phyloP scores from a whole-genome alignment of 768 basidiomycete genomes.

The Nevesoporus exiguus region DNA sequence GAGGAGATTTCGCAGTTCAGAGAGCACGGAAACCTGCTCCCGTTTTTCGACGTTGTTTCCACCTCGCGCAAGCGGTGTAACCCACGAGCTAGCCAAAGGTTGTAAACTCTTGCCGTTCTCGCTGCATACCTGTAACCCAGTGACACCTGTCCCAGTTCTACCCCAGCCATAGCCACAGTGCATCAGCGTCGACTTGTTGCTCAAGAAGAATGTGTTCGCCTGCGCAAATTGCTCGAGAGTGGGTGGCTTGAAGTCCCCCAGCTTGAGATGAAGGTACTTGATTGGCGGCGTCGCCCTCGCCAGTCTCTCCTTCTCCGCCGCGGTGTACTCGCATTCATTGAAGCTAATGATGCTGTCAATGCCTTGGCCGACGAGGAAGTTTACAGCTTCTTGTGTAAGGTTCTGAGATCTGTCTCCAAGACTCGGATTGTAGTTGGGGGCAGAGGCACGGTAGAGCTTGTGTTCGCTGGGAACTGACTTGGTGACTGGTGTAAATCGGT shows the following conservation, averaged over 20 bases:
- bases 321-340: conserved; percentile 15
- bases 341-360: conserved; percentile 24
- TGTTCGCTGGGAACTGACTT: conserved; percentile 8
- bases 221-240: conserved; percentile 16
- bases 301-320: conserved; percentile 7
- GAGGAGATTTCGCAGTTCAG: conserved; percentile 1
- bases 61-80: not conserved
- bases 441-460: conserved; percentile 22
- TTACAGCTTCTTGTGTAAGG: conserved; percentile 11
- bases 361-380: conserved; percentile 12
- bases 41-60: conserved; percentile 11
- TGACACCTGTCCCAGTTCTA: conserved; percentile 10
- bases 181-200: conserved; percentile 2
- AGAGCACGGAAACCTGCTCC: conserved; percentile 5
- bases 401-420: conserved; percentile 4
- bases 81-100: conserved; percentile 3
- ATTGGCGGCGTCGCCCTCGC: conserved; percentile 6
- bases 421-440: conserved; percentile 13
- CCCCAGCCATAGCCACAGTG: conserved; percentile 15
- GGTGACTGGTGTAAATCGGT: conserved; percentile 14
- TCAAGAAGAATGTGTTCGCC: conserved; percentile 16
- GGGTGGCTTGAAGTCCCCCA: conserved; percentile 20
- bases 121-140: conserved; percentile 3
- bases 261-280: conserved; percentile 16
- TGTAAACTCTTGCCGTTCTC: not conserved